Evolutionary conservation across 176 grass and related monocot genomes (phyloP), one percentile per base, ranked within the genome.

Genomic region (Thalia dealbata): DNA sequence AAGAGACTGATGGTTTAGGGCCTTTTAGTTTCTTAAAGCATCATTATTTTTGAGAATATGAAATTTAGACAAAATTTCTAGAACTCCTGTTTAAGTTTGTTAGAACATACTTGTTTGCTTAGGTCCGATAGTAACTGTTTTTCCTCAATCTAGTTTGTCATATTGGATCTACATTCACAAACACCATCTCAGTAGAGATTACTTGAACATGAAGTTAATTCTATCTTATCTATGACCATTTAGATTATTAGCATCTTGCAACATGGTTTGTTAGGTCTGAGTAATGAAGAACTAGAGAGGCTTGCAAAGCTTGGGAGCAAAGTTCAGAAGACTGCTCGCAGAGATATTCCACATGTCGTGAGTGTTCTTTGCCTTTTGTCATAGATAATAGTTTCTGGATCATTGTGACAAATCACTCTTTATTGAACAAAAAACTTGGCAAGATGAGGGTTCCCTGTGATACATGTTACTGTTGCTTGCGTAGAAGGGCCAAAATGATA

Each of bases 261-360:
- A 50, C 42, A 44, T 48, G 48, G 24, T 61, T 48, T 78, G 15
- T 73, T 60, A 97, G 93, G 93, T 6, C 82, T 97, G 50, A 90
- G 8, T 67, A 62, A 75, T 30, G 81, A 88, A 62, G 89, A 97
- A 75, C 62, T 97, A 48, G 91, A 84, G 81, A 90, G 74, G 52
- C 62, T 97, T 77, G 93, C 93, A 61, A 81, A 78, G 59, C 88
- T 84, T 85, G 89, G 89, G 76, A 85, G 56, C 12, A 78, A 96
- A 78, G 83, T 86, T 70, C 82, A 92, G 75, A 96, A 92, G 60
- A 92, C 89, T 29, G 81, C 87, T 79, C 82, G 89, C 30, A 97
- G 93, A 80, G 93, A 97, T 81, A 97, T 92, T 66, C 82, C 87
- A n/a, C 80, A 90, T 51, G 78, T 92, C 23, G 93, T 92, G 48